Evolutionary conservation across 176 grass and related monocot species (phyloP).

Genomic region (Bothriochloa decipiens): DNA sequence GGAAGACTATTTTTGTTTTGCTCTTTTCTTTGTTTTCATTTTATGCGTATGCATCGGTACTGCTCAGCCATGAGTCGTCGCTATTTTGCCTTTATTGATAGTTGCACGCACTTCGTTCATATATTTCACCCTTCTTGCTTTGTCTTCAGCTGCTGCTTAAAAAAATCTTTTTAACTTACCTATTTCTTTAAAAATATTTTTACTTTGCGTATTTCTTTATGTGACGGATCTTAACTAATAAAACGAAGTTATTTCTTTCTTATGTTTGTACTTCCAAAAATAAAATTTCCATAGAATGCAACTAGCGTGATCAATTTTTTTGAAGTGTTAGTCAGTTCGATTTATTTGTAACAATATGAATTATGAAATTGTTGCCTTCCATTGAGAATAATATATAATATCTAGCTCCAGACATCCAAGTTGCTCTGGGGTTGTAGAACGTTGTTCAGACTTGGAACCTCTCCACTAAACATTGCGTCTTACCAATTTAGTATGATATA

Average conservation of each 20-base stretch:
- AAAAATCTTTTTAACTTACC: neutral
- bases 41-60: constrained; percentile 16
- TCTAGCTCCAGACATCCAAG: neutral
- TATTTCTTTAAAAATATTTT: neutral
- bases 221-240: neutral
- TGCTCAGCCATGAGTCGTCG: neutral
- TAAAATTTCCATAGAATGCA: neutral
- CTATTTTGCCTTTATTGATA: constrained; percentile 1
- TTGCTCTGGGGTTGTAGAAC: neutral
- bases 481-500: neutral
- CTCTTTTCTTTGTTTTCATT: constrained; percentile 31
- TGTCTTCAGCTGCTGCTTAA: neutral
- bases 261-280: neutral
- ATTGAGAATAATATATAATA: neutral
- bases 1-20: neutral
- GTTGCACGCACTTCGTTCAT: neutral
- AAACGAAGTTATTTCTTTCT: neutral
- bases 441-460: neutral
- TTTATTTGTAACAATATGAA: neutral
- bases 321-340: neutral
- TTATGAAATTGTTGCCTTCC: neutral
- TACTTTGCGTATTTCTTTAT: neutral
- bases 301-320: neutral
- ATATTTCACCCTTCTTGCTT: neutral
- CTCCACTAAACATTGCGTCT: neutral